phyloP scores from a whole-genome alignment of 2,329 filamentous ascomycete species.

The Aschersonia sp. region DNA sequence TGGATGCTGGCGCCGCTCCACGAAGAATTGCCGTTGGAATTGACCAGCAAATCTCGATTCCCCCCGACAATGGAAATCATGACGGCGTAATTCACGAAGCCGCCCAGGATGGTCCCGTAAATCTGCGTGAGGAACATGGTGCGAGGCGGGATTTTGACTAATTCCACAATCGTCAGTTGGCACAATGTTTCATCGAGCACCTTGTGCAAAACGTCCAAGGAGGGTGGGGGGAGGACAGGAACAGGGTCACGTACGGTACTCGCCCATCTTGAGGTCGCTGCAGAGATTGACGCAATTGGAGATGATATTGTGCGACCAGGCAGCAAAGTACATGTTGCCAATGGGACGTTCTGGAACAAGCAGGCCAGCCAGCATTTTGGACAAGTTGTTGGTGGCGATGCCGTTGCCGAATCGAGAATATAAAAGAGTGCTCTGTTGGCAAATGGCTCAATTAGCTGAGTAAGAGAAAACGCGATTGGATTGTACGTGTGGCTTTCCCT shows the following conservation, averaged over 20 bases:
- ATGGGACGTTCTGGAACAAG: constrained; percentile 34
- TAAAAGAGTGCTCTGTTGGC: constrained; percentile 32
- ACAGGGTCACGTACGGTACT: constrained; percentile 31
- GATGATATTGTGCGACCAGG: constrained; percentile 44
- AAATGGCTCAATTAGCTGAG: no score
- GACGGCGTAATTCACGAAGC: constrained; percentile 29
- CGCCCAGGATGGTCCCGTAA: constrained; percentile 23
- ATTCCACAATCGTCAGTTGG: neutral
- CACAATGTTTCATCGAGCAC: neutral
- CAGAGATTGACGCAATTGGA: constrained; percentile 31
- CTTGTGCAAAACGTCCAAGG: no score
- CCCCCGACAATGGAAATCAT: constrained; percentile 28
- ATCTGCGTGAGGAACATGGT: constrained; percentile 25
- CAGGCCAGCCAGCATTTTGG: constrained; percentile 40
- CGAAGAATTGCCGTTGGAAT: constrained; percentile 25
- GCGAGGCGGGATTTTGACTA: constrained; percentile 19
- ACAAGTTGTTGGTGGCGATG: constrained; percentile 27
- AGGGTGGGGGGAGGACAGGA: neutral
- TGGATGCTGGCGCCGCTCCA: constrained; percentile 35
- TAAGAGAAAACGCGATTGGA: no score
- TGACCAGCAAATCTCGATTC: constrained; percentile 24
- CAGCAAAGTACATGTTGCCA: constrained; percentile 44
- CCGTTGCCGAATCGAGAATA: constrained; percentile 40
- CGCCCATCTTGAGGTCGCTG: constrained; percentile 41
- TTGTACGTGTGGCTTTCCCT: no score